Base-by-base conservation (phyloP, 345 rosid species). In the Abelmoschus esculentus region DNA sequence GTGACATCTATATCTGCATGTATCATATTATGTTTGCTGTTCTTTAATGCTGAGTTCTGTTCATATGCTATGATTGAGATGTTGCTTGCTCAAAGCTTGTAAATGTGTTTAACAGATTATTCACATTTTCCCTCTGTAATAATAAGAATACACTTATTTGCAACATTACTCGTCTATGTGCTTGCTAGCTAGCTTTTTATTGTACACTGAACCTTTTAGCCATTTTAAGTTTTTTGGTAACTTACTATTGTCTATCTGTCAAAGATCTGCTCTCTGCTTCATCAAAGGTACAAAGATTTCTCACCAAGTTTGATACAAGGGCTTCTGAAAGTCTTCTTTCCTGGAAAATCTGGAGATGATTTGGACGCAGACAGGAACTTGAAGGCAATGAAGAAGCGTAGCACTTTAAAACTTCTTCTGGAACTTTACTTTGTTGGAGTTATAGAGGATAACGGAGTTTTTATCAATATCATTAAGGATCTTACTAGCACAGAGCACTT, bases 401-500 rank as follows among this genome's bases (percentile, higher is more conserved):
- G 99, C 82, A 85, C 92, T 64, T 82, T 96, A 26, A 96, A 92
- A 82, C 86, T 96, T 72, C 88, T 96, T 53, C 70, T 96, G 81
- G 99, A 96, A 79, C 96, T 96, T 64, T 92, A 80, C 83, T 92
- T 88, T 83, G 96, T 90, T 73, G 98, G 99, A 61, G 95, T 92
- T 70, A 71, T 87, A 57, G 99, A 92, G 83, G 98, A 96, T 55
- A 67, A 83, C 73, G 74, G 85, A 76, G 83, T 89, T 71, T 89
- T 92, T 67, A 77, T 87, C 83, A 92, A 77, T 83, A 86, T 96
- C 67, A 83, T 90, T 11, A 96, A 90, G 84, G 98, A 96, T 80
- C 92, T 90, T 79, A 83, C 92, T 31, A 84, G 89, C 77, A 38
- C 70, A 58, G 36, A 32, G 36, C 86, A 87, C 74, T 76, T 92